Evolutionary conservation across 2,329 filamentous ascomycete genomes (phyloP), one percentile per base, ranked within the genome.

Genomic region (Domatiomyces catenatus): DNA sequence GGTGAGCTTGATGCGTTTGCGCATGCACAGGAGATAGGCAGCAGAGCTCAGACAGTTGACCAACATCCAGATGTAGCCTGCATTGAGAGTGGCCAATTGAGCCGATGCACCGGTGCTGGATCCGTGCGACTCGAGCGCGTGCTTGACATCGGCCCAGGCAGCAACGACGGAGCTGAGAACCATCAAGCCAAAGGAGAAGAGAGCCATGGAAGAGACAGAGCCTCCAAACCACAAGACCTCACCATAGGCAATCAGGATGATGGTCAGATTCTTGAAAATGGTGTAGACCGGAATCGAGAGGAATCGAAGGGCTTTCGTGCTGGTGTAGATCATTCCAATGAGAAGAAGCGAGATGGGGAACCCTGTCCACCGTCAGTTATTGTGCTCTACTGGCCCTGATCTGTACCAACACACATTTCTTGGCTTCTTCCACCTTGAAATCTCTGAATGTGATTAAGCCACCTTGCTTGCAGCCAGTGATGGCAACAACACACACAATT

Each of bases 221-320:
- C 90, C 90, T 55, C 92, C 92, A 60, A 98, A 98, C 89, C 90
- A 96, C 49, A 98, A 77, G 26, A 98, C 90, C 71, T 98, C 92
- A 60, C 92, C 92, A 60, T 98, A 98, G 50, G 92, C 92, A 63
- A 96, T 98, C 58, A 96, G 81, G 62, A 98, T 96, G 67, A 94
- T 98, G 54, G 92, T 96, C 73, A 98, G 70, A 72, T 98, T 98
- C 78, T 98, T 98, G 78, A 98, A 98, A 67, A 98, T 98, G 50
- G 92, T 98, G 72, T 98, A 98, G 22, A 98, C 92, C 20, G 92
- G 92, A 50, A 98, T 94, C 28, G 89, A 95, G 54, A 98, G 84
- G 70, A 83, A 96, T 70, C 95, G 88, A 45, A 98, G 80, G 18
- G 92, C 88, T 73, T 95, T 95, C 63, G 86, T 92, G 63, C 87